Percentiles rank a stretch among this genome's conserved stretches.
phyloP scores from a whole-genome alignment of 371 early-diverging fungal species.

The Encephalitozoon cuniculi region DNA sequence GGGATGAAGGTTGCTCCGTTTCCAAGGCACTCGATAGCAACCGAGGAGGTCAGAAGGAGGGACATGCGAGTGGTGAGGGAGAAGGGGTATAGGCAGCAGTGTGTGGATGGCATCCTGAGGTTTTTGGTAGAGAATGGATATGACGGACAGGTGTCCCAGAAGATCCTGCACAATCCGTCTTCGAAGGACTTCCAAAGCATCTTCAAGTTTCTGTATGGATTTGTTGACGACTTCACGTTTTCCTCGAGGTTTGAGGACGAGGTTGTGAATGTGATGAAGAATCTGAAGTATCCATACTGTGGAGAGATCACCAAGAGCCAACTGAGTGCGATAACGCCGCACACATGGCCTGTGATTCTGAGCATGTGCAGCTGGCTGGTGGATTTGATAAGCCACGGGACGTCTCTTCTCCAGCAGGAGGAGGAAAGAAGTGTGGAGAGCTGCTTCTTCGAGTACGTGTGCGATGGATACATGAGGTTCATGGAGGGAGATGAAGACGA shows the following conservation, averaged over 20 bases:
- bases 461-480: constrained; percentile 57
- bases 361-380: constrained; percentile 79
- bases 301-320: constrained; percentile 73
- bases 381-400: constrained; percentile 63
- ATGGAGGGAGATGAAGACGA: constrained; percentile 57
- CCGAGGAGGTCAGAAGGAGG: constrained; percentile 35
- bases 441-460: constrained; percentile 57
- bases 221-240: constrained; percentile 68
- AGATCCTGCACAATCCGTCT: constrained; percentile 66
- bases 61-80: constrained; percentile 63
- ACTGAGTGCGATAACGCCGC: constrained; percentile 69
- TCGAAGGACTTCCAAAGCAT: constrained; percentile 75
- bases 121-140: constrained; percentile 70
- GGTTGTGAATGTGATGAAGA: constrained; percentile 67
- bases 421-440: constrained; percentile 13
- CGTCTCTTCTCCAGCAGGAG: not conserved
- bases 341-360: constrained; percentile 76
- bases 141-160: constrained; percentile 64
- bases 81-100: constrained; percentile 64
- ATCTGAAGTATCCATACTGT: constrained; percentile 79
- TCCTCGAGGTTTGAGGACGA: constrained; percentile 73
- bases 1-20: not conserved
- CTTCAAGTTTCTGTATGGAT: constrained; percentile 74
- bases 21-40: constrained; percentile 23
- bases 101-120: constrained; percentile 64